Evolutionary conservation across 73 alveolate genomes (phyloP).

Genomic region (Loxodes magnus): DNA sequence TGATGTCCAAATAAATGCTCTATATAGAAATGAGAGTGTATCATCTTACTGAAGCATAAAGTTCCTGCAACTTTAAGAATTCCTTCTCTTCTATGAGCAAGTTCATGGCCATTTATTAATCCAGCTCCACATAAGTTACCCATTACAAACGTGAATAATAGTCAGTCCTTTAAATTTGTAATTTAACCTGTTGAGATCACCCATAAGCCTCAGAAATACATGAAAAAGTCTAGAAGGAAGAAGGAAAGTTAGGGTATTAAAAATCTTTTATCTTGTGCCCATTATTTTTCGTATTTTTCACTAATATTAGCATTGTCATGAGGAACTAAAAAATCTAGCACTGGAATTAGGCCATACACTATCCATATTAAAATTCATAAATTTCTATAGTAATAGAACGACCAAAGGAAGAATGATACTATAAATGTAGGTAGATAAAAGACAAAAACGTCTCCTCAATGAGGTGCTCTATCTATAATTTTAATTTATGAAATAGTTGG

Average conservation of each 20-base stretch:
- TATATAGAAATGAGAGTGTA: slow-evolving; percentile 52
- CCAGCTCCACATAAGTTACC: slow-evolving; percentile 6
- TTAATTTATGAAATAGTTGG: no score
- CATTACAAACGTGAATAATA: background rate
- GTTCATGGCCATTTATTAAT: slow-evolving; percentile 60
- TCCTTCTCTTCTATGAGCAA: slow-evolving; percentile 41
- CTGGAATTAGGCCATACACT: slow-evolving; percentile 25
- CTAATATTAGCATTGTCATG: slow-evolving; percentile 34
- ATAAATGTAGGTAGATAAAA: no score
- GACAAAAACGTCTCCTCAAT: no score
- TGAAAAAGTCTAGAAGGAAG: no score
- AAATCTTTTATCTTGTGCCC: no score
- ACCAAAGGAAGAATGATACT: no score
- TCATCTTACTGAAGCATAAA: slow-evolving; percentile 26
- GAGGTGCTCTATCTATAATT: no score
- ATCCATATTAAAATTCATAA: slow-evolving; percentile 24
- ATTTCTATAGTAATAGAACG: no score
- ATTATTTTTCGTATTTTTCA: slow-evolving; percentile 28
- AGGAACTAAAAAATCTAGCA: slow-evolving; percentile 20
- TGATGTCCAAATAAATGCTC: slow-evolving; percentile 69
- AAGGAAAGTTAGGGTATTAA: no score
- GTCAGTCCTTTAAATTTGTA: no score
- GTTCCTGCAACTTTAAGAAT: slow-evolving; percentile 63
- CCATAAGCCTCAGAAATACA: no score
- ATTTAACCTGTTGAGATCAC: no score